Base-by-base conservation (phyloP, 495 filamentous ascomycete species). In the Amniculicola lignicola region DNA sequence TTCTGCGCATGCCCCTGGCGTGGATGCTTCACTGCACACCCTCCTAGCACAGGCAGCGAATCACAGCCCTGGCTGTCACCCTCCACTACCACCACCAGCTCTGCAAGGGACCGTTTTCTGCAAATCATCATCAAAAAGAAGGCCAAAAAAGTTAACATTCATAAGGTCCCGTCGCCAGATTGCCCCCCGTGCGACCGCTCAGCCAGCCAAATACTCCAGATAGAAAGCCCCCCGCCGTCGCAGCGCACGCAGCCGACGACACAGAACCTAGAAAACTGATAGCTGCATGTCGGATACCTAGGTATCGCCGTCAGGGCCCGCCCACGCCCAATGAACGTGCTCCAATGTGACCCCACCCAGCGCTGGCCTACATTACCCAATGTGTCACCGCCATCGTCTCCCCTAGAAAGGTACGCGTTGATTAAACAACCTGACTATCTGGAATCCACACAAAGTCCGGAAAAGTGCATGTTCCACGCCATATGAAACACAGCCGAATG, bases 201-300 rank as follows among this genome's bases (percentile, higher is more conserved):
- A 46, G 40, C 51, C 25, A 45, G 51, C 51, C 51, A 24, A 9
- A 35, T 36, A 15, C 19, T 42, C 37, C 36, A n/a, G n/a, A n/a
- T n/a, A n/a, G n/a, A n/a, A n/a, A n/a, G 37, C 37, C 37, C 9
- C 15, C 15, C 11, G 6, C 37, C 37, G 37, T 16, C 15, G 9
- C 41, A 35, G 29, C n/a, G n/a, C 29, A 35, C n/a, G 29, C 29
- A 38, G 2, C 10, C 2, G 18, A 38, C 11, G 29, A 44, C 27
- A 43, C 24, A 36, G 10, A 2, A 16, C 35, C 7, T 18, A 43
- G 36, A 23, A 40, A 12, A 2, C 22, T 22, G 28, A 22, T 19
- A 41, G 27, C 33, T 42, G 29, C 44, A 48, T 18, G 6, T n/a
- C 39, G 52, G 52, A 55, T 55, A 55, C 48, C 52, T 29, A n/a